phyloP scores from a whole-genome alignment of 2,329 filamentous ascomycete genomes.

The Trichoderma gracile region DNA sequence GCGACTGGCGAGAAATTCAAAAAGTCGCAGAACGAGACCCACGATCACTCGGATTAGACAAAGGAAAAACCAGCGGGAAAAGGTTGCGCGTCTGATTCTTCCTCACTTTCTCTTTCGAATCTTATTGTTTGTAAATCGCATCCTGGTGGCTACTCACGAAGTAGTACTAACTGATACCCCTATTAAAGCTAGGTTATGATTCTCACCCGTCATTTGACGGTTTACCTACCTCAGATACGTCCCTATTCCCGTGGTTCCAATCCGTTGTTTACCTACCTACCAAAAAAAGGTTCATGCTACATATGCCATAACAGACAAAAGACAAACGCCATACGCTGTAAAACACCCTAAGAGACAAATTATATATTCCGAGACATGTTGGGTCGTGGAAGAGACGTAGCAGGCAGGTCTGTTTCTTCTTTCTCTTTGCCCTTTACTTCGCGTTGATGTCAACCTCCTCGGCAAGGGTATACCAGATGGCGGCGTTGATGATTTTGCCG shows the following conservation, averaged over 20 bases:
- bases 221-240: neutral
- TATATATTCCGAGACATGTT: neutral
- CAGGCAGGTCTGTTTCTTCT: too few species aligned
- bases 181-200: slow-evolving; percentile 13
- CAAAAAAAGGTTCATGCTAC: neutral
- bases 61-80: neutral
- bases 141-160: slow-evolving; percentile 5
- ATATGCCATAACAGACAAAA: neutral
- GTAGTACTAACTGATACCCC: slow-evolving; percentile 21
- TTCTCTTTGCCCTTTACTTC: neutral
- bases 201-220: neutral
- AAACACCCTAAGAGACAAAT: neutral
- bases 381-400: neutral
- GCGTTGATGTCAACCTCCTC: slow-evolving; percentile 45
- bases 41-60: slow-evolving; percentile 40
- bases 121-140: slow-evolving; percentile 9
- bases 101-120: neutral
- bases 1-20: slow-evolving; percentile 73
- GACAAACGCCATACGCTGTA: slow-evolving; percentile 6
- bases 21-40: slow-evolving; percentile 62
- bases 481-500: slow-evolving; percentile 69
- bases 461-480: slow-evolving; percentile 64
- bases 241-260: neutral
- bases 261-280: neutral
- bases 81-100: neutral